Conservation (phyloP, 495 filamentous ascomycete species). For the Oidiodendron maius region DNA sequence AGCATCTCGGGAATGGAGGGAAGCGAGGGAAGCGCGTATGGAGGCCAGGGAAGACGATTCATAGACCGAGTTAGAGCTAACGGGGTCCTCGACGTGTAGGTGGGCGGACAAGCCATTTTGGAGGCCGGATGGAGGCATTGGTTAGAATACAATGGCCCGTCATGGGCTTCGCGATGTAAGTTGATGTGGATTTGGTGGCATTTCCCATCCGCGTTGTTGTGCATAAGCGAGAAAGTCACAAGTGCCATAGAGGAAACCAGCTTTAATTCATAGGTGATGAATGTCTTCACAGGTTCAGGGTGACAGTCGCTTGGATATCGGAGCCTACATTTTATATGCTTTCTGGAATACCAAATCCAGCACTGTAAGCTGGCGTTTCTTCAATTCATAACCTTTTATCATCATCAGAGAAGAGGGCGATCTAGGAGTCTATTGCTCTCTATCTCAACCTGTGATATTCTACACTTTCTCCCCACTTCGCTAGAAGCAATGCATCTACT, state of each 20-base stretch:
- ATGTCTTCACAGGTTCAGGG: too few relatives aligned
- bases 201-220: not conserved
- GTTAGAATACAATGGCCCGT: constrained; percentile 14
- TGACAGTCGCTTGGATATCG: too few relatives aligned
- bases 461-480: too few relatives aligned
- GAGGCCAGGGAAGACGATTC: constrained; percentile 69
- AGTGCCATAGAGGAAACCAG: too few relatives aligned
- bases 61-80: constrained; percentile 43
- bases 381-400: too few relatives aligned
- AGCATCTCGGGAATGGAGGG: constrained; percentile 70
- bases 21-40: constrained; percentile 67
- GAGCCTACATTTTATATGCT: too few relatives aligned
- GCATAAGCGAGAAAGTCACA: constrained; percentile 5
- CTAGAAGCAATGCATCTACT: too few relatives aligned
- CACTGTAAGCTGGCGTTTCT: too few relatives aligned
- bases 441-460: not conserved
- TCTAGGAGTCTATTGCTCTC: too few relatives aligned
- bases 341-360: too few relatives aligned
- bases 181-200: not conserved
- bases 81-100: not conserved
- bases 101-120: constrained; percentile 16
- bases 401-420: too few relatives aligned
- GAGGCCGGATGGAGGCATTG: constrained; percentile 25
- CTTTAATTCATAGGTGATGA: too few relatives aligned
- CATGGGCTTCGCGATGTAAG: constrained; percentile 13